phyloP scores from a whole-genome alignment of 768 basidiomycete genomes.

The Lentinula detonsa region DNA sequence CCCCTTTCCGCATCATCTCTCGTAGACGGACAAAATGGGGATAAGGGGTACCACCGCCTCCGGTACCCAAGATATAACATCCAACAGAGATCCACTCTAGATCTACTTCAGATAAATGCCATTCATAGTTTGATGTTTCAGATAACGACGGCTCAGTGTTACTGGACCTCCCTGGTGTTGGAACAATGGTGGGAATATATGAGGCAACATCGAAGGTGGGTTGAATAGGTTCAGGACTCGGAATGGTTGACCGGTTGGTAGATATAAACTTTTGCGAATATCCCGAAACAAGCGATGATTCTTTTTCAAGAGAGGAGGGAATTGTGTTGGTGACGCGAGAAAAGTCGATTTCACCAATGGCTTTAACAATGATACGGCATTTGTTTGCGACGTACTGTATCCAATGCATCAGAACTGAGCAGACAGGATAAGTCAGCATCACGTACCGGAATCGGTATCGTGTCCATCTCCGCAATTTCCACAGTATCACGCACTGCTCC shows the following conservation, averaged over 20 bases:
- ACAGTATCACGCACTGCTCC: constrained; percentile 35
- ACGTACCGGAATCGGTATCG: constrained; percentile 37
- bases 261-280: neutral
- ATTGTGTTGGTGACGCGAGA: constrained; percentile 6
- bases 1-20: constrained; percentile 37
- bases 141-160: neutral
- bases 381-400: constrained; percentile 33
- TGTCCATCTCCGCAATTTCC: constrained; percentile 43
- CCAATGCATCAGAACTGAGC: neutral
- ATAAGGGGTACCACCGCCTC: constrained; percentile 49
- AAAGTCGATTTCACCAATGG: constrained; percentile 39
- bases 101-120: constrained; percentile 31
- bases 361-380: constrained; percentile 47
- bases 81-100: constrained; percentile 49
- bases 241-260: too few relatives aligned
- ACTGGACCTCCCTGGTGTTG: neutral
- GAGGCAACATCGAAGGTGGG: neutral
- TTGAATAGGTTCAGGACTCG: neutral
- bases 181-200: constrained; percentile 5
- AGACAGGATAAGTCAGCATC: neutral
- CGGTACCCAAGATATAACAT: constrained; percentile 48
- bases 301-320: neutral
- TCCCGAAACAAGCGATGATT: neutral
- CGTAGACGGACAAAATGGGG: constrained; percentile 37
- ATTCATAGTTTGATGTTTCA: constrained; percentile 16